Evolutionary conservation across 768 basidiomycete genomes (phyloP), one percentile per base, ranked within the genome.

Genomic region (Lactarius deliciosus): DNA sequence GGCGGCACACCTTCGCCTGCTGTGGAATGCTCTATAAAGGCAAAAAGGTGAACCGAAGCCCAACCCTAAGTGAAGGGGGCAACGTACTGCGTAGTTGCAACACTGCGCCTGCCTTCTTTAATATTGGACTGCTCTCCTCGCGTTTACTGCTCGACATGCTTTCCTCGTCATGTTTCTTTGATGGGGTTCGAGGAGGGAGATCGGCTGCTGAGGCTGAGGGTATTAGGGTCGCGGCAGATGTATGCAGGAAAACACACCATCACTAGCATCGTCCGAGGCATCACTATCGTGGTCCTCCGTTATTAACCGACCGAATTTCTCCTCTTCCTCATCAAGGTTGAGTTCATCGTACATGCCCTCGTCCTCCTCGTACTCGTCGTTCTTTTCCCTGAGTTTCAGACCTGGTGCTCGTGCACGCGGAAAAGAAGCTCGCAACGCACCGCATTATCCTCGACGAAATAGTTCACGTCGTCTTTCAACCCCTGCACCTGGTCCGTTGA

Each of bases 301-400:
- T 65, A 76, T 80, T 62, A 84, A 85, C 53, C 92, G 80, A 63
- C 92, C 91, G 74, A 95, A 94, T 74, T 92, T 90, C 79, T 94
- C 94, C 74, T 98, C 96, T 76, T 97, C 94, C 74, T 97, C 96
- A 72, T 97, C 92, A 56, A 99, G 89, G 73, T 92, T 92, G 68
- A 99, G 92, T 18, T 98, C 97, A 72, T 98, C 97, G 73, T 99
- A 99, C 60, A 99, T 91, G 57, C 93, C 95, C 75, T 95, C 91
- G 73, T 98, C 94, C 75, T 96, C 96, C 65, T 98, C 95, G 76
- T 97, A 99, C 72, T 92, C 91, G 73, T 98, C 97, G 62, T 96
- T 94, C 97, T 98, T 76, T 59, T 54, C 6, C 54, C 34, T 11
- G 13, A 22, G 53, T 38, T 25, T 53, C 20, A 60, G 50, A 25